A percentile compares a stretch with the other conserved stretches of the same genome.
phyloP scores from a whole-genome alignment of 2,329 filamentous ascomycete genomes.

The Fusarium guadeloupense region DNA sequence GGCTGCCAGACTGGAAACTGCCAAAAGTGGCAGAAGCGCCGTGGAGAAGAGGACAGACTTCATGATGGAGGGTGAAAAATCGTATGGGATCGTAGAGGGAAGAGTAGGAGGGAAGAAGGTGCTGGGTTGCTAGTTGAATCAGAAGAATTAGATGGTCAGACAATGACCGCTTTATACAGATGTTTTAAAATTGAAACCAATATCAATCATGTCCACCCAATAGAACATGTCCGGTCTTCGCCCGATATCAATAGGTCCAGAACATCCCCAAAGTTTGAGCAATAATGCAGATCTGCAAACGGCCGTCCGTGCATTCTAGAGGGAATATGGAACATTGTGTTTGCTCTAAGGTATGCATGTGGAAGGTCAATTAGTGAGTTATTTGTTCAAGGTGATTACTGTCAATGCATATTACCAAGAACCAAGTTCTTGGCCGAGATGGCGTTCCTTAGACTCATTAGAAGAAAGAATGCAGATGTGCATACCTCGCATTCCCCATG shows the following conservation, averaged over 20 bases:
- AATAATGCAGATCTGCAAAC: not conserved
- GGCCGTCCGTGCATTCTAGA: not conserved
- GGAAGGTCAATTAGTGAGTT: not conserved
- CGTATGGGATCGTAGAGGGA: too few relatives aligned
- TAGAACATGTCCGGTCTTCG: too few relatives aligned
- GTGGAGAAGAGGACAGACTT: not conserved
- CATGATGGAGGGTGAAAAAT: not conserved
- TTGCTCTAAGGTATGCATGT: not conserved
- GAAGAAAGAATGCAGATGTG: too few relatives aligned
- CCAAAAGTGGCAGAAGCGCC: not conserved
- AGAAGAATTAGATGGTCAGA: not conserved
- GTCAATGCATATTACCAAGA: too few relatives aligned
- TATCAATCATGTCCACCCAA: too few relatives aligned
- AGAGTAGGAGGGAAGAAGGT: not conserved
- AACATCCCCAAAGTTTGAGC: not conserved
- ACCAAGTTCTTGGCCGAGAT: too few relatives aligned
- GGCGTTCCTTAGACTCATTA: too few relatives aligned
- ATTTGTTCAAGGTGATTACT: not conserved
- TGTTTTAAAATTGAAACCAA: too few relatives aligned
- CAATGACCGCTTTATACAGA: not conserved
- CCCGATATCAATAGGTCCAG: too few relatives aligned
- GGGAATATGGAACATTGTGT: not conserved
- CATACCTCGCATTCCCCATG: too few relatives aligned
- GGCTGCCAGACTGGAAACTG: not conserved
- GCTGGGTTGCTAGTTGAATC: not conserved